Base-by-base conservation (phyloP, 176 grass and related monocot species). In the Musa beccarii region DNA sequence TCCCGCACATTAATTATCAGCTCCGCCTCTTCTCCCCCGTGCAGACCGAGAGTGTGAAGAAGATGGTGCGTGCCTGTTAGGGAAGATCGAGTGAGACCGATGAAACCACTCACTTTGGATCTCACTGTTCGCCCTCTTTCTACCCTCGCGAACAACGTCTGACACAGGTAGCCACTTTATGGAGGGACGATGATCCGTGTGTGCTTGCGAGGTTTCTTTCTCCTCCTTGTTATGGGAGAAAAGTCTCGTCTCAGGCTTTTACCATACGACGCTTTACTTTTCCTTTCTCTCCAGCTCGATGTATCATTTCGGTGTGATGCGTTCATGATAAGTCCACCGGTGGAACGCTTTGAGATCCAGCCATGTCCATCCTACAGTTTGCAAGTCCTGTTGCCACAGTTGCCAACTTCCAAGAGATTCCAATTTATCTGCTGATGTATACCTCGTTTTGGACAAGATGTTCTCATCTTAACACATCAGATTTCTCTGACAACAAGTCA, bases 201-300 rank as follows among this genome's bases (percentile, higher is more conserved):
- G 8, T 62, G 17, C 17, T 62, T 20, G 59, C 15, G n/a, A 62
- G 17, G 43, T 43, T 68, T 68, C 25, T 26, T 16, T 22, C 26
- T 69, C 75, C 87, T 90, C 29, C 76, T 79, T 49, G 64, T 79
- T 59, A 54, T 93, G 90, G 89, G 86, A 84, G 86, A 77, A 97
- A 90, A 89, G 85, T 87, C 79, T 54, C 83, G 81, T 66, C 82
- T 78, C 86, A 90, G 68, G 83, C 90, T 90, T 89, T 97, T 90
- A 83, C 85, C 84, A 49, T 82, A 81, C 84, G 90, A 69, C 68
- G 14, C 61, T 34, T 76, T 54, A 52, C 54, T 75, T 73, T 63
- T 85, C 62, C 52, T 74, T 66, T 67, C 74, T 80, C n/a, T 74
- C 52, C 26, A 63, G 11, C 66, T 68, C 66, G 52, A 69, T 68